Evolutionary conservation across 179 eudicot genomes (phyloP).

Genomic region (Camellia oleifera): DNA sequence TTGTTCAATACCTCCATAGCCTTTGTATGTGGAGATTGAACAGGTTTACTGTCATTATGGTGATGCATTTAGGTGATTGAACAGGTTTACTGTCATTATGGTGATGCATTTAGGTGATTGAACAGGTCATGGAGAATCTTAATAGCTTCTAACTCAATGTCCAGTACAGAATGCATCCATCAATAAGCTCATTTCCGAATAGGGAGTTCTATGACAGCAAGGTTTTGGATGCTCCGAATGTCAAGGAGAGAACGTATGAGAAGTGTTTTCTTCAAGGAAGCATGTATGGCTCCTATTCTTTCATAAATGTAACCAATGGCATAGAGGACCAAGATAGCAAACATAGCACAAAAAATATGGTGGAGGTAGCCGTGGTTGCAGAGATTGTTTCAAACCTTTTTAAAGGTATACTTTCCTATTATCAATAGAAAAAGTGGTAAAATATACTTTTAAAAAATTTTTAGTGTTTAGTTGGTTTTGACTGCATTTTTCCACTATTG

Average conservation of each 20-base stretch:
- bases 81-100: too few relatives aligned
- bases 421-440: background rate
- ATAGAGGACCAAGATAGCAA: too few relatives aligned
- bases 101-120: too few relatives aligned
- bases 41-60: too few relatives aligned
- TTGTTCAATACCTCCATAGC: too few relatives aligned
- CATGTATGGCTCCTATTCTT: constrained; percentile 24
- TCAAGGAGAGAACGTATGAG: constrained; percentile 27
- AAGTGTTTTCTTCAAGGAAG: constrained; percentile 37
- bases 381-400: constrained; percentile 36
- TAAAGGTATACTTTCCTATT: constrained; percentile 25
- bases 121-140: too few relatives aligned
- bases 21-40: too few relatives aligned
- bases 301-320: too few relatives aligned
- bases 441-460: too few relatives aligned
- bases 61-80: too few relatives aligned
- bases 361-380: too few relatives aligned
- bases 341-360: too few relatives aligned
- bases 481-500: background rate
- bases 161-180: constrained; percentile 23
- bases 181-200: constrained; percentile 68
- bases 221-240: constrained; percentile 51
- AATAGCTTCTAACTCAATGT: constrained; percentile 5
- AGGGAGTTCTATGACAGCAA: constrained; percentile 42
- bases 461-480: background rate